Base-by-base conservation (phyloP, 176 grass and related monocot species). In the Oryza officinalis region DNA sequence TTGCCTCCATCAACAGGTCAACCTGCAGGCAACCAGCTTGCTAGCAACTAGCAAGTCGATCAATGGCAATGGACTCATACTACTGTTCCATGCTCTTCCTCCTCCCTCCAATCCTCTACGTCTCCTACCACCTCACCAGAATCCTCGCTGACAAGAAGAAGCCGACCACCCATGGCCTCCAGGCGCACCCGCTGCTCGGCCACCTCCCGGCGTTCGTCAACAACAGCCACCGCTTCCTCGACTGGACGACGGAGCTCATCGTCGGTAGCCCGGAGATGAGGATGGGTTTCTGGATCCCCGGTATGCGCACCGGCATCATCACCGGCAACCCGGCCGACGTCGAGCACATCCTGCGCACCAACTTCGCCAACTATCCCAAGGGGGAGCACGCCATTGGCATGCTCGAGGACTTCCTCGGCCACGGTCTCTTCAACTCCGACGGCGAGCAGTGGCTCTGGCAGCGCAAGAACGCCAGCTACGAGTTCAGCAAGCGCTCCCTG, bases 391-490 rank as follows among this genome's bases (percentile, higher is more conserved):
- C 65, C 49, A 63, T 57, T 35, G 79, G 75, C 50, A 70, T 61
- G 68, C 77, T 86, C 11, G 14, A 22, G 35, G 72, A 83, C 54
- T 83, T 88, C 43, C 75, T 88, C 47, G 87, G 81, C 63, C 30
- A 32, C 10, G 67, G 74, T 60, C 68, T 89, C 75, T 81, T 89
- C 61, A 77, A 75, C 44, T 80, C 78, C 23, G 78, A 87, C 44
- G 85, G 77, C 26, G 65, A 72, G 17, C 76, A 68, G 18, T 86
- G 84, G 86, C 71, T 47, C 52, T 77, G 66, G 74, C 86, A 88
- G 75, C 87, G 81, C 31, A 89, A 85, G 67, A 68, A 69, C 44
- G 67, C 81, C 47, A 80, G 74, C 81, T 28, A 23, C 26, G 54
- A 80, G 81, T 89, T 84, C 67, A 84, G 31, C 70, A 84, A n/a